Conservation (phyloP, 1,139 yeast species). For the Magnusiomyces magnusii region DNA sequence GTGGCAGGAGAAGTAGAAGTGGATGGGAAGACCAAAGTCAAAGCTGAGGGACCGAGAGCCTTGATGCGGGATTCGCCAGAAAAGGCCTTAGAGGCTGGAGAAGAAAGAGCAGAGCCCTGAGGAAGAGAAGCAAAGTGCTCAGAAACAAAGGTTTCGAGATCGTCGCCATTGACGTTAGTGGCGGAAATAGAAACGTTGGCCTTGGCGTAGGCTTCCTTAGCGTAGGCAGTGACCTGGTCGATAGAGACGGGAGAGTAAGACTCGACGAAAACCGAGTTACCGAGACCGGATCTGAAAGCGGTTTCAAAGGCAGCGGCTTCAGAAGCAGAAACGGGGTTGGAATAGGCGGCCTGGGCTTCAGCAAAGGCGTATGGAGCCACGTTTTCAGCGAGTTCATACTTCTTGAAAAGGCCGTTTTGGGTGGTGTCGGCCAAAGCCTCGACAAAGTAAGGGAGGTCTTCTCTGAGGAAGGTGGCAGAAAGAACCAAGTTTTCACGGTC, state of each 20-base stretch:
- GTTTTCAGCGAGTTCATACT: conserved; percentile 70
- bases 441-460: conserved; percentile 87
- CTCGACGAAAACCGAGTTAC: conserved; percentile 73
- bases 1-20: conserved; percentile 52
- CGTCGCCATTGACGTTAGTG: conserved; percentile 65
- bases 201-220: conserved; percentile 60
- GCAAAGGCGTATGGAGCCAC: conserved; percentile 68
- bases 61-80: conserved; percentile 75
- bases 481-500: conserved; percentile 81
- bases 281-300: conserved; percentile 84
- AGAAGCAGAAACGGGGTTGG: conserved; percentile 52
- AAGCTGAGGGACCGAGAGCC: conserved; percentile 57
- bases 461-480: conserved; percentile 74
- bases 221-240: conserved; percentile 61
- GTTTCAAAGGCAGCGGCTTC: conserved; percentile 72
- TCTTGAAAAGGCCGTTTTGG: conserved; percentile 60
- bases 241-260: conserved; percentile 50
- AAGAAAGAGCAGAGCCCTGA: conserved; percentile 44
- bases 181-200: conserved; percentile 67
- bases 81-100: conserved; percentile 42
- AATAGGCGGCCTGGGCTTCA: conserved; percentile 43
- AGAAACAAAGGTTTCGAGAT: conserved; percentile 57
- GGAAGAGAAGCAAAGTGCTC: conserved; percentile 61
- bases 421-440: conserved; percentile 76
- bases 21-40: conserved; percentile 78